These are phyloP conservation scores for Beauveria scarabaeidicola DNA, from an alignment of 2,329 filamentous ascomycete species.

Conservation along the genomic window DNA sequence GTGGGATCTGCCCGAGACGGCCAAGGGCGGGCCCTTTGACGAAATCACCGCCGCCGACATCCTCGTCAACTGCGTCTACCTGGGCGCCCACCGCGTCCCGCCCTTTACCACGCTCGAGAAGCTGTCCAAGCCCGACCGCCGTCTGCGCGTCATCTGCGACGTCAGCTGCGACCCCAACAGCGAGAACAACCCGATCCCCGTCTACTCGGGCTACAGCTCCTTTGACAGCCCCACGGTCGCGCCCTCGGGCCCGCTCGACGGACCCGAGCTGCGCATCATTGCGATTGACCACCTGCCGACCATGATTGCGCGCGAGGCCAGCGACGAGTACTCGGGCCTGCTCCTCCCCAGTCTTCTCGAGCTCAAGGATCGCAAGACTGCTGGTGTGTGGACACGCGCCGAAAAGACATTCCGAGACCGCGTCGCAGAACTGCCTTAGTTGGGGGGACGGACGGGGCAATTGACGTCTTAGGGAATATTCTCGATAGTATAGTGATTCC, in stretches of 20 bases:
- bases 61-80: conserved; percentile 84
- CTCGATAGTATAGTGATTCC: not conserved
- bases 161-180: conserved; percentile 65
- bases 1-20: conserved; percentile 72
- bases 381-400: conserved; percentile 70
- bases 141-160: conserved; percentile 70
- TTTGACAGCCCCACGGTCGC: conserved; percentile 75
- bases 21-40: conserved; percentile 60
- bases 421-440: conserved; percentile 10
- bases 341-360: conserved; percentile 68
- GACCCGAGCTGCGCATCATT: conserved; percentile 64
- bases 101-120: conserved; percentile 62
- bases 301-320: conserved; percentile 72
- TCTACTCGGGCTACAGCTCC: conserved; percentile 73
- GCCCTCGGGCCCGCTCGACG: conserved; percentile 48
- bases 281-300: conserved; percentile 75
- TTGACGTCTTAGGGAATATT: not conserved
- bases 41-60: conserved; percentile 67
- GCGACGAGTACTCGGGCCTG: conserved; percentile 70
- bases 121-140: conserved; percentile 53
- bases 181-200: conserved; percentile 58
- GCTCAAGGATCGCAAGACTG: conserved; percentile 62
- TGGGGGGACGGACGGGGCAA: not conserved
- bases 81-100: conserved; percentile 38
- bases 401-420: conserved; percentile 70